These are phyloP conservation scores for Anthostomella pinea DNA, from an alignment of 2,329 filamentous ascomycete species.

Conservation along the genomic window DNA sequence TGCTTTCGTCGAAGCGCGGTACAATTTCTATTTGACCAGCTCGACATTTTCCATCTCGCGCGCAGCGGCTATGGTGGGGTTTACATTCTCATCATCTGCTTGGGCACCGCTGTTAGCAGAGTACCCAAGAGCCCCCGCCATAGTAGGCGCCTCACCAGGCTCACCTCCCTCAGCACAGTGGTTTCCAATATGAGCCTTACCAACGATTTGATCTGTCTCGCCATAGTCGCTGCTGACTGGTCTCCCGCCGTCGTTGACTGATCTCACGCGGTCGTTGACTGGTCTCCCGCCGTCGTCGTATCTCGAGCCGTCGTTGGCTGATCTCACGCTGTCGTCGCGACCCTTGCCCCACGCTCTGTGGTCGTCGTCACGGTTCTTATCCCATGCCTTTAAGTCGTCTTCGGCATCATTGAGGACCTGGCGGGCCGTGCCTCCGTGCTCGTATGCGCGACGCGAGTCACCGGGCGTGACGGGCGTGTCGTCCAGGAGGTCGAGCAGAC, in stretches of 20 bases:
- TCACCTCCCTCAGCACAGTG: no score
- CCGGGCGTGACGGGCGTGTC: constrained; percentile 88
- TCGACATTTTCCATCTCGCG: not conserved
- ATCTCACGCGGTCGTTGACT: no score
- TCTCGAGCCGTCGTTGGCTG: no score
- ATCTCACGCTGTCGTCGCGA: no score
- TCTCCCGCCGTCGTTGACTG: no score
- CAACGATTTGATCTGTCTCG: not conserved
- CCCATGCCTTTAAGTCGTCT: constrained; percentile 79
- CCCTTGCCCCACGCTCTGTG: no score
- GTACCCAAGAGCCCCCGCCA: constrained; percentile 7
- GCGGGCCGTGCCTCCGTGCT: constrained; percentile 64
- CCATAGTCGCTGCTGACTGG: no score
- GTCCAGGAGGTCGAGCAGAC: constrained; percentile 81
- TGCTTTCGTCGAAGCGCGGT: not conserved
- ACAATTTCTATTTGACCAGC: not conserved
- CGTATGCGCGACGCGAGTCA: constrained; percentile 69
- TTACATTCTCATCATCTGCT: constrained; percentile 11
- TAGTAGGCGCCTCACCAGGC: constrained; percentile 14
- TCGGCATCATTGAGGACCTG: constrained; percentile 92
- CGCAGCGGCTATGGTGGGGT: not conserved
- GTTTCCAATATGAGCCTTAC: no score
- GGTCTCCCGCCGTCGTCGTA: no score
- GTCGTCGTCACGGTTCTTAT: no score
- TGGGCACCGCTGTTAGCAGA: constrained; percentile 12